These are phyloP conservation scores for Pseudisothecium myosuroides DNA, from an alignment of 225 moss, liverwort and hornwort species.

Conservation along the genomic window DNA sequence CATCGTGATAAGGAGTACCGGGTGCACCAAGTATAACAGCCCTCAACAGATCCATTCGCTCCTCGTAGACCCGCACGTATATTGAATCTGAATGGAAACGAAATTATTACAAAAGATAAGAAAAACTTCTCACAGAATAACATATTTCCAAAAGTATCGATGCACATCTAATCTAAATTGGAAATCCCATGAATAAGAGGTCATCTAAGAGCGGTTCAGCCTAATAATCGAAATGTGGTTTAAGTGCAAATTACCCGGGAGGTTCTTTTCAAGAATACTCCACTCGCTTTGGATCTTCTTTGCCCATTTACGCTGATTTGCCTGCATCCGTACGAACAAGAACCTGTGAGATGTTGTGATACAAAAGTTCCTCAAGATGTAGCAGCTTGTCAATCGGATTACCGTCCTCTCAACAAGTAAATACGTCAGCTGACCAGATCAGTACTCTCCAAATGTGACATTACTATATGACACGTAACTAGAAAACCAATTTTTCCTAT, in stretches of 20 bases:
- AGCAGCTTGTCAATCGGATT: background rate
- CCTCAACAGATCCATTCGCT: slow-evolving; percentile 94
- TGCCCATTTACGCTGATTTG: slow-evolving; percentile 70
- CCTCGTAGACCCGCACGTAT: slow-evolving; percentile 89
- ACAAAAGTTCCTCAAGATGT: background rate
- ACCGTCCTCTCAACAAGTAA: background rate
- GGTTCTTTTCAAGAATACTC: slow-evolving; percentile 69
- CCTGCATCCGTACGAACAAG: slow-evolving; percentile 29
- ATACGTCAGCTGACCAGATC: background rate
- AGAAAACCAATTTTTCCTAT: background rate
- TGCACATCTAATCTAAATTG: background rate
- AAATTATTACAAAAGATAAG: background rate
- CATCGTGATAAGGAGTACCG: slow-evolving; percentile 95
- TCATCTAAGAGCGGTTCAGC: background rate
- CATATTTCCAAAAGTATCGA: background rate
- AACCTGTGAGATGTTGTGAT: background rate
- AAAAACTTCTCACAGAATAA: background rate
- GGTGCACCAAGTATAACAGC: slow-evolving; percentile 94
- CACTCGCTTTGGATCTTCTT: slow-evolving; percentile 97
- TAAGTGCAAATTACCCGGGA: slow-evolving; percentile 49
- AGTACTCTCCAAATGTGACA: background rate
- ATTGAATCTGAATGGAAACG: slow-evolving; percentile 55
- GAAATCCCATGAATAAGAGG: background rate
- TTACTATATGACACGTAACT: background rate
- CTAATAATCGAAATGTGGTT: background rate